Evolutionary conservation across 2,329 filamentous ascomycete genomes (phyloP).

Genomic region (Xylaria digitata): DNA sequence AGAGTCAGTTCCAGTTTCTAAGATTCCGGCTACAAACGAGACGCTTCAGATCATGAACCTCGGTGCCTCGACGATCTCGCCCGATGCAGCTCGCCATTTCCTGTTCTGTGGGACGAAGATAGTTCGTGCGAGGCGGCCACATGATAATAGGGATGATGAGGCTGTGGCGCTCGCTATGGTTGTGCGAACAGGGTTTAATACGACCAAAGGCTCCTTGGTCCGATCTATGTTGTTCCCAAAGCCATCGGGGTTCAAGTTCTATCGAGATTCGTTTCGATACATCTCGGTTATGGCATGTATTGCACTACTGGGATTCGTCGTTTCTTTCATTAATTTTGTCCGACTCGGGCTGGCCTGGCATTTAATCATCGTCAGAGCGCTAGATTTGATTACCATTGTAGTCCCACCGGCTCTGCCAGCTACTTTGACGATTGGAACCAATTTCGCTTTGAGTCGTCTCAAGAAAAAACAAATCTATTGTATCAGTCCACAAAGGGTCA

Average conservation of each 20-base stretch:
- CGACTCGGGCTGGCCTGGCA: conserved; percentile 86
- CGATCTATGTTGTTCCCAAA: conserved; percentile 99
- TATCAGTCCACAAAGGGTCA: conserved; percentile 96
- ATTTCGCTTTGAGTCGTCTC: conserved; percentile 87
- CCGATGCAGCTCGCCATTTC: conserved; percentile 87
- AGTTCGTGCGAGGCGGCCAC: conserved; percentile 86
- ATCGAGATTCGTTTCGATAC: conserved; percentile 96
- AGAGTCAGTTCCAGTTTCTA: conserved; percentile 96
- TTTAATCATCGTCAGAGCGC: conserved; percentile 87
- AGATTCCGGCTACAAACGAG: conserved; percentile 84
- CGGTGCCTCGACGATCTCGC: conserved; percentile 81
- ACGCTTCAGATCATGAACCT: conserved; percentile 81
- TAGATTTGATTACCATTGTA: conserved; percentile 97
- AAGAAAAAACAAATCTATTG: conserved; percentile 95
- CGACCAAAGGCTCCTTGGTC: conserved; percentile 94
- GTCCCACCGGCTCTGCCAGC: conserved; percentile 95
- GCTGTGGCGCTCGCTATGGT: conserved; percentile 92
- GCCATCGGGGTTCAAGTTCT: conserved; percentile 98
- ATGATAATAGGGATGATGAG: conserved; percentile 86
- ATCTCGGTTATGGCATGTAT: conserved; percentile 95
- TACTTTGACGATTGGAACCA: conserved; percentile 95
- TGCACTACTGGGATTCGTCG: conserved; percentile 86
- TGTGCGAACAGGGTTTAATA: conserved; percentile 94
- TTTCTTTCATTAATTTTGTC: conserved; percentile 93
- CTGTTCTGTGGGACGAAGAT: conserved; percentile 97